Percentiles rank a stretch among this genome's conserved stretches.
phyloP scores from a whole-genome alignment of 805 yeast species.

The Metahyphopichia silvanorum region DNA sequence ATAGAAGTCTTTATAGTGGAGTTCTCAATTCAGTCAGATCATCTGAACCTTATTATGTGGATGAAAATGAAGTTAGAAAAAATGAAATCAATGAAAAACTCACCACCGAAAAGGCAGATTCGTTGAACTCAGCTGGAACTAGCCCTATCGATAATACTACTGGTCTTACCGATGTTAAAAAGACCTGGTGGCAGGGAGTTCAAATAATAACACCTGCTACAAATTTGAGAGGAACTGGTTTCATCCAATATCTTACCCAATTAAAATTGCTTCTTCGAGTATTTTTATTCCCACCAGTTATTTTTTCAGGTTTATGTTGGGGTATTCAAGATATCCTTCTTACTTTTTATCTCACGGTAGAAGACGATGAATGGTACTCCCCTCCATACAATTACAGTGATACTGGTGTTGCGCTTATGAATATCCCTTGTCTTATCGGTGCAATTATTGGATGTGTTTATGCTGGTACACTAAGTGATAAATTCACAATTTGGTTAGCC shows the following conservation, averaged over 20 bases:
- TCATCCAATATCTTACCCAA: slow-evolving; percentile 39
- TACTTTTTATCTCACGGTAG: slow-evolving; percentile 37
- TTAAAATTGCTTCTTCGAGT: slow-evolving; percentile 30
- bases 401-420: slow-evolving; percentile 37
- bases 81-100: not conserved
- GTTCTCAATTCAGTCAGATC: slow-evolving; percentile 4
- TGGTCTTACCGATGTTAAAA: slow-evolving; percentile 24
- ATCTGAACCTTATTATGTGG: slow-evolving; percentile 4
- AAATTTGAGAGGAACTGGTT: slow-evolving; percentile 33
- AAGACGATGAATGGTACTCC: slow-evolving; percentile 32
- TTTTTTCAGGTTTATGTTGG: slow-evolving; percentile 37
- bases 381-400: slow-evolving; percentile 32
- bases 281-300: slow-evolving; percentile 33
- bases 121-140: not conserved
- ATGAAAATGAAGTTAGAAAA: slow-evolving; percentile 1
- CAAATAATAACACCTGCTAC: slow-evolving; percentile 33
- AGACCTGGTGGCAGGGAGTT: slow-evolving; percentile 26
- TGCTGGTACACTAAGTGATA: slow-evolving; percentile 33
- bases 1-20: slow-evolving; percentile 22
- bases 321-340: slow-evolving; percentile 38
- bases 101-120: not conserved
- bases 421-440: slow-evolving; percentile 37
- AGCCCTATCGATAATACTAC: slow-evolving; percentile 7
- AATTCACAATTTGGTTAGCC: slow-evolving; percentile 35
- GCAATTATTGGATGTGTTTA: slow-evolving; percentile 36